Conservation (phyloP, 805 yeast species). For the Grigorovia transvaalensis region DNA sequence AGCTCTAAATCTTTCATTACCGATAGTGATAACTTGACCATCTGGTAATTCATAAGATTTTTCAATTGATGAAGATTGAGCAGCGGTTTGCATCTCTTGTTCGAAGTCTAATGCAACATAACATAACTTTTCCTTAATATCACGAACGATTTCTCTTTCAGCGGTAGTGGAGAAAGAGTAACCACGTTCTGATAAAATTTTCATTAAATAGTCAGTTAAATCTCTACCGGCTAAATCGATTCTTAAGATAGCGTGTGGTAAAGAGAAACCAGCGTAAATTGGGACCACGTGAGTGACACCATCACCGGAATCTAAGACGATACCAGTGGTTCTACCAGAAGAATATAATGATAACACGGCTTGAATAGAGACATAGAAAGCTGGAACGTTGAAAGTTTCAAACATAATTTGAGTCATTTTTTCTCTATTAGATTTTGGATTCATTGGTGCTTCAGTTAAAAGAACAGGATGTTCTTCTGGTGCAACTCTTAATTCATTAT, state of each 20-base stretch:
- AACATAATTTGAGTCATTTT: constrained; percentile 99
- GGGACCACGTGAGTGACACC: constrained; percentile 99
- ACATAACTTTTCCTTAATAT: constrained; percentile 95
- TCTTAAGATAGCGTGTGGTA: constrained; percentile 98
- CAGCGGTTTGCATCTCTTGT: constrained; percentile 98
- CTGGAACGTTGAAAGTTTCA: constrained; percentile 99
- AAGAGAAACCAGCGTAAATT: constrained; percentile 98
- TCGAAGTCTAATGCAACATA: constrained; percentile 98
- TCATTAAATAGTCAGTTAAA: constrained; percentile 97
- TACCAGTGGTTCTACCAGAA: constrained; percentile 99
- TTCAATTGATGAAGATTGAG: constrained; percentile 96
- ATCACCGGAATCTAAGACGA: constrained; percentile 98
- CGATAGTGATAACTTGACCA: constrained; percentile 98
- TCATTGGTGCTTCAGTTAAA: constrained; percentile 99
- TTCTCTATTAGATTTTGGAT: constrained; percentile 99
- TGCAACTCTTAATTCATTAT: constrained; percentile 99
- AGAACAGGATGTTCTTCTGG: constrained; percentile 99
- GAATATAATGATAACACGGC: constrained; percentile 97
- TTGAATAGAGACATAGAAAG: constrained; percentile 97
- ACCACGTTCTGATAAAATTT: constrained; percentile 97
- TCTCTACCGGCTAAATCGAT: constrained; percentile 99
- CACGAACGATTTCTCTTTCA: constrained; percentile 89
- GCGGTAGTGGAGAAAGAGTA: constrained; percentile 98
- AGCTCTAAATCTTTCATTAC: constrained; percentile 99
- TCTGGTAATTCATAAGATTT: constrained; percentile 99